phyloP scores from a whole-genome alignment of 768 basidiomycete genomes.

The Coprinopsis strossmayeri region DNA sequence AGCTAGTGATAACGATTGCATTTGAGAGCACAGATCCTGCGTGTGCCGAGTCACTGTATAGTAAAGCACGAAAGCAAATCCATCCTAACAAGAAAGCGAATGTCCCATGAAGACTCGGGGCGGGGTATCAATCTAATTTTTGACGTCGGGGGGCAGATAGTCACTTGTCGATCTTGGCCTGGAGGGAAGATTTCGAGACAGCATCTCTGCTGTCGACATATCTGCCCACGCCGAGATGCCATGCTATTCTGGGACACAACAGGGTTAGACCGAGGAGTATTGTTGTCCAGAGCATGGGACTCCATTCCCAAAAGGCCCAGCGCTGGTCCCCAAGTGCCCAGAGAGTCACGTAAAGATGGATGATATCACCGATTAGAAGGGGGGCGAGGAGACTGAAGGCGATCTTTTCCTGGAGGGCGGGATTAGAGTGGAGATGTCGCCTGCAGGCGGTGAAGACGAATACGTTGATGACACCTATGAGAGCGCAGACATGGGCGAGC shows the following conservation, averaged over 20 bases:
- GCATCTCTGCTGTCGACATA: conserved; percentile 65
- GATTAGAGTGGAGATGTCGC: conserved; percentile 49
- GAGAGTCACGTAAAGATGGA: conserved; percentile 61
- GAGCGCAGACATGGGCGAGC: conserved; percentile 71
- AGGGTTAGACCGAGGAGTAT: conserved; percentile 55
- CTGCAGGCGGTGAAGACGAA: conserved; percentile 60
- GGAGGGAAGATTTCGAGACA: conserved; percentile 13
- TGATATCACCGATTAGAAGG: conserved; percentile 60
- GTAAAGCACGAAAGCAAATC: background rate
- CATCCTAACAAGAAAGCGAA: conserved; percentile 4
- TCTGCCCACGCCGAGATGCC: conserved; percentile 71
- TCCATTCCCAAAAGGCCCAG: conserved; percentile 59
- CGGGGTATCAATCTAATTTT: background rate
- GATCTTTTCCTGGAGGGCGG: conserved; percentile 68
- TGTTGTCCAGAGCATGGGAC: conserved; percentile 64
- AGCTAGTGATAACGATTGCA: background rate
- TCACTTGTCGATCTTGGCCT: background rate
- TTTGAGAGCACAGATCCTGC: background rate
- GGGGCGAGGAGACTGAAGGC: conserved; percentile 57
- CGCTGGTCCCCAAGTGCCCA: conserved; percentile 71
- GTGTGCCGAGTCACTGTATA: background rate
- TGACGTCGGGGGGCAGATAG: background rate
- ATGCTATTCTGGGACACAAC: conserved; percentile 63
- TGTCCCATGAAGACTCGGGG: background rate
- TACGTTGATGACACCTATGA: conserved; percentile 64